Evolutionary conservation across 768 basidiomycete species (phyloP), one percentile per base, ranked within the genome.

Genomic region (Tephrocybe rancida): DNA sequence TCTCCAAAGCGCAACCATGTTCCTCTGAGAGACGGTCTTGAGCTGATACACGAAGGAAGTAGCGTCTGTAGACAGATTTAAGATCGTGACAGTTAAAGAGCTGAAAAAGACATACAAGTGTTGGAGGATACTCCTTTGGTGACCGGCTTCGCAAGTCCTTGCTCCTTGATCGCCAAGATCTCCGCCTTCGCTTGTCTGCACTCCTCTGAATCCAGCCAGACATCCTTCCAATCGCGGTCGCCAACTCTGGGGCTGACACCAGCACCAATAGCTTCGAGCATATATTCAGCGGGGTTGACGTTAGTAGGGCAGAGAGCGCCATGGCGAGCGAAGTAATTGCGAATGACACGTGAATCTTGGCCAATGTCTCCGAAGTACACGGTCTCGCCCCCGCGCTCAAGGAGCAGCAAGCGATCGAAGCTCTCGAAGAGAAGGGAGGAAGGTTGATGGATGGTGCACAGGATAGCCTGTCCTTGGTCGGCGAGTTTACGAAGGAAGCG

Each of bases 291-390:
- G 21, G 90, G 91, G 66, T 96, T 96, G 63, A 86, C 85, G 56
- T 87, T 86, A 0, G 81, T 44, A 3, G 91, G 90, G 67, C 91
- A 94, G 25, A 67, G 56, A 1, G 88, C 93, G 13, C 92, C 92
- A 56, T 90, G 72, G 14, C 76, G 75, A 21, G 83, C 82, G 64
- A 95, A 92, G 73, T 96, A 96, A 4, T 84, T 76, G 24, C 82
- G 84, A 44, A 95, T 73, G 30, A 84, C 74, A 1, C 72, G 63
- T 3, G 90, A 88, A 57, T 92, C 88, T 38, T 76, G 66, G 41
- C 92, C 94, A 45, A 95, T 91, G 56, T 90, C 88, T 38, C 93
- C 94, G 64, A 92, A 95, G 77, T 95, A 96, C n/a, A 95, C 90
- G 0, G 92, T 94, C 67, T 91, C 86, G 6, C 94, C 94, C 1